phyloP scores from a whole-genome alignment of 805 yeast species.

The Clavispora carvajalis region DNA sequence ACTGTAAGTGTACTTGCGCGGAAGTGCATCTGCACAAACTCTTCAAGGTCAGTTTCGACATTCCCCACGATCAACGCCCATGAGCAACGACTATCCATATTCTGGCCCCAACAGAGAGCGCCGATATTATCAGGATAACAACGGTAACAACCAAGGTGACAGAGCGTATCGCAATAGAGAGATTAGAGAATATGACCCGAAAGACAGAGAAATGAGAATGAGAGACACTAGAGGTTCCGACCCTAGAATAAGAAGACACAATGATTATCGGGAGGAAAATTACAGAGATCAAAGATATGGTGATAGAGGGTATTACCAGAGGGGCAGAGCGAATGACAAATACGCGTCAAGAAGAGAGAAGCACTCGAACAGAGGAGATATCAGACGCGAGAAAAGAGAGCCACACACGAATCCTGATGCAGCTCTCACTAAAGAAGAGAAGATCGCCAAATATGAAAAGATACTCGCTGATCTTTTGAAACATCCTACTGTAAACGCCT shows the following conservation, averaged over 20 bases:
- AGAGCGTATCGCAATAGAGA: neutral
- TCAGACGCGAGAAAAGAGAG: neutral
- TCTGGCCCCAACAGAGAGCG: neutral
- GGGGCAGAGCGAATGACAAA: neutral
- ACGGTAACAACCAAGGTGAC: neutral
- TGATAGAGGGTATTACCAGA: constrained; percentile 3
- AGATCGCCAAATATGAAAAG: constrained; percentile 19
- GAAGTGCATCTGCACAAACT: neutral
- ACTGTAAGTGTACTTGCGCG: neutral
- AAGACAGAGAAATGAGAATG: constrained; percentile 4
- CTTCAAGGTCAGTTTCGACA: neutral
- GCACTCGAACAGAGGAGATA: neutral
- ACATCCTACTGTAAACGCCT: constrained; percentile 44
- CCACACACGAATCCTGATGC: constrained; percentile 10
- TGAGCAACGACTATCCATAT: neutral
- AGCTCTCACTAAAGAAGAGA: constrained; percentile 16
- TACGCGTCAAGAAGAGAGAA: constrained; percentile 2
- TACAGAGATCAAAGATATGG: neutral
- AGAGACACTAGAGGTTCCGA: constrained; percentile 13
- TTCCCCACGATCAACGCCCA: neutral
- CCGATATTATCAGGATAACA: neutral
- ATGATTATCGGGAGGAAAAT: constrained; percentile 16
- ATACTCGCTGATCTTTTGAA: constrained; percentile 29
- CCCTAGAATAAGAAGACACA: constrained; percentile 7
- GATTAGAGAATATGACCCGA: neutral